phyloP scores from a whole-genome alignment of 768 basidiomycete genomes.

The Phaeolepiota aurea region DNA sequence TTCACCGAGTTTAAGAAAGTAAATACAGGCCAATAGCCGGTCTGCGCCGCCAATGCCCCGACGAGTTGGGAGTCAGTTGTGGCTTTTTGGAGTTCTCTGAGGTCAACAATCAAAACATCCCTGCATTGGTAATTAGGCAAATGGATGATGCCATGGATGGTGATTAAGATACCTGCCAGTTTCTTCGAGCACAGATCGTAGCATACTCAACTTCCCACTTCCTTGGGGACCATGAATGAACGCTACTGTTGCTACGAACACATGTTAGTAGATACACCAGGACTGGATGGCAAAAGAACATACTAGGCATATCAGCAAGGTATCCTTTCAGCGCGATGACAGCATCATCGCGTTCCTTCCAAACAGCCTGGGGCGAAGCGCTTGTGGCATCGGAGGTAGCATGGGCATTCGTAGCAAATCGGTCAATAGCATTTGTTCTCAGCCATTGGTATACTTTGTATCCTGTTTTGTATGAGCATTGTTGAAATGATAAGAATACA shows the following conservation, averaged over 20 bases:
- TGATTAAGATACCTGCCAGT: constrained; percentile 33
- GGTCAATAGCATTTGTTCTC: constrained; percentile 48
- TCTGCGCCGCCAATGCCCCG: constrained; percentile 64
- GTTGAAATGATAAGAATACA: background rate
- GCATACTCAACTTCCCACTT: constrained; percentile 65
- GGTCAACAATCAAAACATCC: constrained; percentile 76
- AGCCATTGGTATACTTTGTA: constrained; percentile 75
- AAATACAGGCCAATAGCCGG: constrained; percentile 87
- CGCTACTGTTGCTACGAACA: constrained; percentile 51
- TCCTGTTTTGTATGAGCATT: constrained; percentile 29
- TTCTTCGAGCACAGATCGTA: constrained; percentile 44
- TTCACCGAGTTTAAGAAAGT: constrained; percentile 75
- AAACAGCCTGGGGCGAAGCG: constrained; percentile 37
- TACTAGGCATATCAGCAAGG: constrained; percentile 71
- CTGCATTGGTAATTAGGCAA: constrained; percentile 24
- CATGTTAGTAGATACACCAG: constrained; percentile 3
- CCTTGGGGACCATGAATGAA: constrained; percentile 82
- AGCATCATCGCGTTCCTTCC: constrained; percentile 83
- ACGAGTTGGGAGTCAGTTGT: constrained; percentile 64
- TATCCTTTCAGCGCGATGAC: constrained; percentile 60
- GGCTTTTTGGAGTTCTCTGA: constrained; percentile 62
- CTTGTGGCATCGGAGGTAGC: constrained; percentile 18
- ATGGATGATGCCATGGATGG: background rate
- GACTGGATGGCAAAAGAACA: constrained; percentile 12
- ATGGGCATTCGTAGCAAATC: constrained; percentile 16